Evolutionary conservation across 306 rosid genomes (phyloP).

Genomic region (Purshia tridentata): DNA sequence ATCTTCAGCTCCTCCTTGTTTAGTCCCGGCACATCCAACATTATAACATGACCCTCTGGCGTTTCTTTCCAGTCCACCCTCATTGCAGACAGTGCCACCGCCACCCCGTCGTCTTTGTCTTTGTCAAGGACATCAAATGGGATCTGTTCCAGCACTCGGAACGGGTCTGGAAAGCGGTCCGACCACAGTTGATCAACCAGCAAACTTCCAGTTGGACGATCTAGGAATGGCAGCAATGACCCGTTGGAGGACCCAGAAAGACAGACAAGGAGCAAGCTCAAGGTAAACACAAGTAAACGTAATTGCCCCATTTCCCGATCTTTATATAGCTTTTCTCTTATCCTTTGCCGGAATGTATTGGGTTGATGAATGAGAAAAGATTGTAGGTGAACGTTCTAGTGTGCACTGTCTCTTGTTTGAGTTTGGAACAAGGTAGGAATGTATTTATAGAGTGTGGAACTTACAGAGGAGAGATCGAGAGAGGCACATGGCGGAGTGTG

Average conservation of each 20-base stretch:
- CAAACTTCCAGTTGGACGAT: slow-evolving; percentile 35
- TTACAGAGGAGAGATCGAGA: not conserved
- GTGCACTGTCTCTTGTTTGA: not conserved
- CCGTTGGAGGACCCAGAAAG: slow-evolving; percentile 33
- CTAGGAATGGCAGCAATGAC: slow-evolving; percentile 50
- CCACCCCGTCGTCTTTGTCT: slow-evolving; percentile 31
- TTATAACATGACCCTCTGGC: slow-evolving; percentile 55
- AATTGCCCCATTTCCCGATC: slow-evolving; percentile 31
- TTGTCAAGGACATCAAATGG: slow-evolving; percentile 46
- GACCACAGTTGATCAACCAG: slow-evolving; percentile 38
- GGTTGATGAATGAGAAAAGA: not conserved
- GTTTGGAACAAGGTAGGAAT: not conserved
- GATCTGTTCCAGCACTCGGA: slow-evolving; percentile 50
- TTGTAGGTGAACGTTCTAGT: not conserved
- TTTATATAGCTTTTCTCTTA: not conserved
- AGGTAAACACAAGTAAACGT: slow-evolving; percentile 7
- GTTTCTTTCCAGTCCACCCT: slow-evolving; percentile 79
- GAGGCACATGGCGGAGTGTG: not conserved
- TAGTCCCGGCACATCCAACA: slow-evolving; percentile 62
- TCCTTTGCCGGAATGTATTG: not conserved
- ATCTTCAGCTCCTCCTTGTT: slow-evolving; percentile 57
- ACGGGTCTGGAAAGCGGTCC: slow-evolving; percentile 49
- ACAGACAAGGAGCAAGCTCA: slow-evolving; percentile 25
- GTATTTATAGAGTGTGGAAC: slow-evolving; percentile 10
- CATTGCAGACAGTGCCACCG: slow-evolving; percentile 31